A percentile compares a stretch with the other conserved stretches of the same genome.
phyloP scores from a whole-genome alignment of 306 rosid genomes.

The Crotalaria pallida region DNA sequence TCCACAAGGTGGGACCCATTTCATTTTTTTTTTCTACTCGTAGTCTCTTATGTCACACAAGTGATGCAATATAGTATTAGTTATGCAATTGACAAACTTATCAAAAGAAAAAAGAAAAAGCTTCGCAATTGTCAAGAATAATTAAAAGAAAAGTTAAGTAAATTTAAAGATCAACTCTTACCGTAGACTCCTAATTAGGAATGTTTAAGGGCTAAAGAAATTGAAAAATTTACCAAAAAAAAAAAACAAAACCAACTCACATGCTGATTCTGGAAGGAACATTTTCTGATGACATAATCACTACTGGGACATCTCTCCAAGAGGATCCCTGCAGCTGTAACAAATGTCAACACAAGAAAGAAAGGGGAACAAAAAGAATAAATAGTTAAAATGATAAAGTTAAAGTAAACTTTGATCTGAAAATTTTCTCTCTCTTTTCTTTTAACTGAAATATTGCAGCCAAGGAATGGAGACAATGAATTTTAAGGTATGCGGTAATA shows the following conservation, averaged over 20 bases:
- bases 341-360: slow-evolving; percentile 22
- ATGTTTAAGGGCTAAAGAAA: neutral
- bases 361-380: neutral
- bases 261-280: slow-evolving; percentile 86
- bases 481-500: slow-evolving; percentile 23
- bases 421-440: slow-evolving; percentile 11
- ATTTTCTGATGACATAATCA: slow-evolving; percentile 95
- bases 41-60: neutral
- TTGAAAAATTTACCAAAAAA: neutral
- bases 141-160: neutral
- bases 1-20: neutral
- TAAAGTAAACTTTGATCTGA: slow-evolving; percentile 20
- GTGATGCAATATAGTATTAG: neutral
- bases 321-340: slow-evolving; percentile 71
- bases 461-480: slow-evolving; percentile 25
- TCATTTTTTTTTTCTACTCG: neutral
- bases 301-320: slow-evolving; percentile 93
- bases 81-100: neutral
- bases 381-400: neutral
- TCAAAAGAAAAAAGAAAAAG: too few species aligned
- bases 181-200: too few species aligned
- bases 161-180: neutral
- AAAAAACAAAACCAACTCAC: slow-evolving; percentile 31
- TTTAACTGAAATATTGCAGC: slow-evolving; percentile 13
- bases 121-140: too few species aligned